These are phyloP conservation scores for Aspergillus calidoustus DNA, from an alignment of 2,329 filamentous ascomycete species.

Conservation along the genomic window DNA sequence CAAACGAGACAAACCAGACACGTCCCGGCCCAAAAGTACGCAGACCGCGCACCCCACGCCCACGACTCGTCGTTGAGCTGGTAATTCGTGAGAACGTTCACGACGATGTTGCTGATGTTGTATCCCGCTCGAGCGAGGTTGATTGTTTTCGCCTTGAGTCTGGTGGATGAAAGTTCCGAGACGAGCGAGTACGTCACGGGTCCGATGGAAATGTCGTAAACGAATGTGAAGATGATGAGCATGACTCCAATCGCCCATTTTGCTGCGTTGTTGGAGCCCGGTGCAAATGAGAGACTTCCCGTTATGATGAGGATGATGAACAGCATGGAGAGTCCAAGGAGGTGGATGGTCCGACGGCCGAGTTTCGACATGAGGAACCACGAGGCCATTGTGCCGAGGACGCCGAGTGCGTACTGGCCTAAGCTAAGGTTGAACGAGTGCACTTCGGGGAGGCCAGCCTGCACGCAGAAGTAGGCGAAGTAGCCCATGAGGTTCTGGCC, in stretches of 20 bases:
- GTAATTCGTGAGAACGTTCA: slow-evolving; percentile 40
- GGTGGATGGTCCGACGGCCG: slow-evolving; percentile 48
- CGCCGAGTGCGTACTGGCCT: slow-evolving; percentile 66
- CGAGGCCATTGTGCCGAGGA: slow-evolving; percentile 55
- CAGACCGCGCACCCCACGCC: slow-evolving; percentile 37
- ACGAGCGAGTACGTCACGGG: slow-evolving; percentile 19
- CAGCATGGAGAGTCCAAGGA: slow-evolving; percentile 34
- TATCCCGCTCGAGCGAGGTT: not conserved
- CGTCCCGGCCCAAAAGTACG: slow-evolving; percentile 36
- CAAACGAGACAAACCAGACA: slow-evolving; percentile 32
- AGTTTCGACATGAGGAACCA: slow-evolving; percentile 52
- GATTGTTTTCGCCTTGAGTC: not conserved
- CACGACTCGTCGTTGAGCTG: slow-evolving; percentile 38
- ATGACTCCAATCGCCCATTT: not conserved
- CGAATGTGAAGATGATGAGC: slow-evolving; percentile 57
- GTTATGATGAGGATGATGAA: slow-evolving; percentile 34
- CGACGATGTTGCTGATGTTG: slow-evolving; percentile 20
- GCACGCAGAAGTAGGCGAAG: slow-evolving; percentile 60
- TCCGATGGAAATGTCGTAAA: slow-evolving; percentile 55
- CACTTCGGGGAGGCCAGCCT: slow-evolving; percentile 46
- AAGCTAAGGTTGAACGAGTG: slow-evolving; percentile 45
- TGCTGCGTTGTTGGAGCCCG: slow-evolving; percentile 23
- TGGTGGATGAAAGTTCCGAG: slow-evolving; percentile 24
- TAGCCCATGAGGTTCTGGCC: slow-evolving; percentile 66
- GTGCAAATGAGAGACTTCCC: slow-evolving; percentile 31